These are phyloP conservation scores for Albizia julibrissin DNA, from an alignment of 306 rosid genomes.

Conservation along the genomic window DNA sequence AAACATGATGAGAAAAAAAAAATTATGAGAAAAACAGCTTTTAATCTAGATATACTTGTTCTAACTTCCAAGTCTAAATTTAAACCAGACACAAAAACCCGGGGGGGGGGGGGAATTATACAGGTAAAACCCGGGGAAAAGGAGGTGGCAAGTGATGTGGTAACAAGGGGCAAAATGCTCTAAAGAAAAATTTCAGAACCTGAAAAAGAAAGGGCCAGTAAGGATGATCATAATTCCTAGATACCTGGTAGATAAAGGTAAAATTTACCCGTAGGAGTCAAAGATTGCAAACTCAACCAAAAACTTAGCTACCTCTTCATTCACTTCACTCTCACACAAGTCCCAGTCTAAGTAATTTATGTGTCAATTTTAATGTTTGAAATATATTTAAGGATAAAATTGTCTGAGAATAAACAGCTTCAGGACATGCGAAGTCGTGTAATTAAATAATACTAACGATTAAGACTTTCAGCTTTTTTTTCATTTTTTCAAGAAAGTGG, in stretches of 20 bases:
- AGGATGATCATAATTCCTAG: neutral
- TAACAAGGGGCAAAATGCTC: neutral
- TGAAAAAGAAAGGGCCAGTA: neutral
- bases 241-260: neutral
- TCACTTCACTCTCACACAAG: neutral
- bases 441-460: neutral
- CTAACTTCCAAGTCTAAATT: neutral
- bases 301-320: neutral
- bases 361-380: neutral
- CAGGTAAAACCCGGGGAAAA: neutral
- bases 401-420: neutral
- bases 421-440: neutral
- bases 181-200: neutral
- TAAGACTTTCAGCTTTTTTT: neutral
- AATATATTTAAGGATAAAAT: neutral
- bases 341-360: neutral
- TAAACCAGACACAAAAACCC: neutral
- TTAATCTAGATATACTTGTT: slow-evolving; percentile 5
- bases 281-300: neutral
- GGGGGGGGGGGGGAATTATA: neutral
- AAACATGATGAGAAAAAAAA: neutral
- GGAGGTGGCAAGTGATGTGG: too few species aligned
- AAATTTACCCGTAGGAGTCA: neutral
- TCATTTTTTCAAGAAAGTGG: neutral
- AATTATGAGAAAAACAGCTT: neutral